Evolutionary conservation across 352 stramenopile genomes (phyloP).

Genomic region (Thraustochytrium striatum): DNA sequence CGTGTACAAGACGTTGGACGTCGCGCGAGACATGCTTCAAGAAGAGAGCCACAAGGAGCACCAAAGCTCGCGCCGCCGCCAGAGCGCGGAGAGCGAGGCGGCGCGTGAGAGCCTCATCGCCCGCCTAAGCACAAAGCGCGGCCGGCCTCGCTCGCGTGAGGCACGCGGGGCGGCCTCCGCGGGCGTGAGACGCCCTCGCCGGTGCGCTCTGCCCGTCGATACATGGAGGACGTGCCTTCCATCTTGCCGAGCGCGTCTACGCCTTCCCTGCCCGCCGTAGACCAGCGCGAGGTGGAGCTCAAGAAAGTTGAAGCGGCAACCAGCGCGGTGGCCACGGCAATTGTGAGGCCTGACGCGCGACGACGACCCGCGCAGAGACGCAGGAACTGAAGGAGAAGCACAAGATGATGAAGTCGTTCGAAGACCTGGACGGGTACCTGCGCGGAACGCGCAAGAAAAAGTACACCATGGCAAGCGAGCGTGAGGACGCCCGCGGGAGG

Average conservation of each 20-base stretch:
- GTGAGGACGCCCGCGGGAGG: not conserved
- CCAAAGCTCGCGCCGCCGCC: not conserved
- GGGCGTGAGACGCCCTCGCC: not conserved
- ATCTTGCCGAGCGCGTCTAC: conserved; percentile 21
- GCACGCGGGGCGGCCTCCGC: not conserved
- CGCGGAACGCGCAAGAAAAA: conserved; percentile 47
- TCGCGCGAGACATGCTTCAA: not conserved
- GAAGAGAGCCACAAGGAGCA: not conserved
- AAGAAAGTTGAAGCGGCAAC: not conserved
- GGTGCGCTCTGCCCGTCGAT: conserved; percentile 6
- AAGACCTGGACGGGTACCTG: conserved; percentile 58
- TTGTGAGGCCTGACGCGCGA: not conserved
- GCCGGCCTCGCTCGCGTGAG: not conserved
- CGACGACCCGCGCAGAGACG: conserved; percentile 36
- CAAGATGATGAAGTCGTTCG: conserved; percentile 53
- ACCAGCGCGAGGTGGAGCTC: not conserved
- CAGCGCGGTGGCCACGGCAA: not conserved
- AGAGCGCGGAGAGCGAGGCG: not conserved
- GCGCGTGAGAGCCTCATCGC: conserved; percentile 16
- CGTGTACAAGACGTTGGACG: conserved; percentile 14
- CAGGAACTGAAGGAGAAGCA: conserved; percentile 55
- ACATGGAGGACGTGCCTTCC: conserved; percentile 18
- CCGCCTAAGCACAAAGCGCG: not conserved
- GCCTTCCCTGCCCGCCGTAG: not conserved
- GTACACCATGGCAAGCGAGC: conserved; percentile 9